Evolutionary conservation across 164 flowering plant species (phyloP).

Genomic region (Magnolia changhungtana): DNA sequence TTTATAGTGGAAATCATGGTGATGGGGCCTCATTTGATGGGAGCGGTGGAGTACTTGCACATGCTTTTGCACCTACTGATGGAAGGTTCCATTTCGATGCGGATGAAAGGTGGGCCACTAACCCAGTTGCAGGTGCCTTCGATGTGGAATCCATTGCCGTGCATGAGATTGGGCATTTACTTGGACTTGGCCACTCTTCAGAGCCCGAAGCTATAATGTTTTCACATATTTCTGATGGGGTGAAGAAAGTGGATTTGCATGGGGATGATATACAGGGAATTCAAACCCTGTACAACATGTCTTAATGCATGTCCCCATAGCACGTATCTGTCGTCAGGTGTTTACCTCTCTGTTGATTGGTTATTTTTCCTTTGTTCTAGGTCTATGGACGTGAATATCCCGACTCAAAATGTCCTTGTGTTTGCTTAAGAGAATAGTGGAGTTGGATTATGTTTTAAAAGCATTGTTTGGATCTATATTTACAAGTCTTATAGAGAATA

Average conservation of each 20-base stretch:
- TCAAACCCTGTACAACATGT: constrained; percentile 39
- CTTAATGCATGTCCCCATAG: too few species aligned
- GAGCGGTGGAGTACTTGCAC: constrained; percentile 61
- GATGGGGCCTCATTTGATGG: constrained; percentile 86
- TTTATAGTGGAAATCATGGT: constrained; percentile 60
- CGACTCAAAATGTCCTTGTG: too few species aligned
- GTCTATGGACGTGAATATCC: too few species aligned
- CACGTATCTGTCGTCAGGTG: too few species aligned
- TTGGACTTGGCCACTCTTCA: constrained; percentile 76
- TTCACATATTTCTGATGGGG: constrained; percentile 49
- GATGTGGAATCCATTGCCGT: constrained; percentile 83
- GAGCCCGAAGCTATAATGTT: constrained; percentile 66
- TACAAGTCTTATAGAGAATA: too few species aligned
- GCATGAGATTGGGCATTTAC: constrained; percentile 83
- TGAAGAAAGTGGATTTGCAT: constrained; percentile 46
- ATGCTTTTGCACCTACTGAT: constrained; percentile 70
- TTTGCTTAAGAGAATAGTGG: too few species aligned
- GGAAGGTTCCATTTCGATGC: constrained; percentile 63
- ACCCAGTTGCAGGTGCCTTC: constrained; percentile 27
- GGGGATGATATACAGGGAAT: constrained; percentile 63
- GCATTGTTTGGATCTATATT: too few species aligned
- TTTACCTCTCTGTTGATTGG: too few species aligned
- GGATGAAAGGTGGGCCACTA: constrained; percentile 62
- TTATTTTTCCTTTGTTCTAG: too few species aligned
- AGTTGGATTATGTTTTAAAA: too few species aligned